Conservation (phyloP, 345 rosid species). For the Abelmoschus esculentus region DNA sequence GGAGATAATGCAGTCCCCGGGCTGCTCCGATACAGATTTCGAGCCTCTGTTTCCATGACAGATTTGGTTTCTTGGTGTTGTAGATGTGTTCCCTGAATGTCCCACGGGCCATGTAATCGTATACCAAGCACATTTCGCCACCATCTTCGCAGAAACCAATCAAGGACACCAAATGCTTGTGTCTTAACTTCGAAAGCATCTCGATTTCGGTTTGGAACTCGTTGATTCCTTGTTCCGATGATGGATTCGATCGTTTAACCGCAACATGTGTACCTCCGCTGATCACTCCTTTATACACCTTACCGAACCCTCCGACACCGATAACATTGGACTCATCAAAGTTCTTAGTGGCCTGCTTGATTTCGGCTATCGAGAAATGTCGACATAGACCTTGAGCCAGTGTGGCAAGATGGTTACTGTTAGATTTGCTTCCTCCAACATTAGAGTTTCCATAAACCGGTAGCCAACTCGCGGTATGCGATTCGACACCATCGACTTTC, state of each 20-base stretch:
- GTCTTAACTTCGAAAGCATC: constrained; percentile 78
- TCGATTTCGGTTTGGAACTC: constrained; percentile 83
- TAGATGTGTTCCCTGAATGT: constrained; percentile 70
- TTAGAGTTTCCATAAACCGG: constrained; percentile 50
- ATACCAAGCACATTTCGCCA: constrained; percentile 74
- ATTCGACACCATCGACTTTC: constrained; percentile 20
- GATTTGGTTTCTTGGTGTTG: constrained; percentile 40
- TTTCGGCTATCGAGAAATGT: constrained; percentile 57
- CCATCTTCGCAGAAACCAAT: constrained; percentile 90
- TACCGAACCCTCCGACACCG: constrained; percentile 91
- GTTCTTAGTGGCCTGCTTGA: constrained; percentile 52
- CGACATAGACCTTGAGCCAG: constrained; percentile 66
- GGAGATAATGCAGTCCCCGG: constrained; percentile 83
- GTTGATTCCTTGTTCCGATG: constrained; percentile 82
- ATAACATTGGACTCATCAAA: constrained; percentile 65
- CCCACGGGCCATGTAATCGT: constrained; percentile 83
- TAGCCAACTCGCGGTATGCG: constrained; percentile 61
- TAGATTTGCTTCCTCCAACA: constrained; percentile 47
- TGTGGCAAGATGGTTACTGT: constrained; percentile 43
- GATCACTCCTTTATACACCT: constrained; percentile 74
- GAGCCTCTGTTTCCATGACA: constrained; percentile 63
- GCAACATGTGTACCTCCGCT: constrained; percentile 55
- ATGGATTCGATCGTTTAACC: constrained; percentile 63
- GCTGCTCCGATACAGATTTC: constrained; percentile 83
- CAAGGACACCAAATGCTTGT: constrained; percentile 82